phyloP scores from a whole-genome alignment of 139 green algal genomes.

The Trebouxia sp. region DNA sequence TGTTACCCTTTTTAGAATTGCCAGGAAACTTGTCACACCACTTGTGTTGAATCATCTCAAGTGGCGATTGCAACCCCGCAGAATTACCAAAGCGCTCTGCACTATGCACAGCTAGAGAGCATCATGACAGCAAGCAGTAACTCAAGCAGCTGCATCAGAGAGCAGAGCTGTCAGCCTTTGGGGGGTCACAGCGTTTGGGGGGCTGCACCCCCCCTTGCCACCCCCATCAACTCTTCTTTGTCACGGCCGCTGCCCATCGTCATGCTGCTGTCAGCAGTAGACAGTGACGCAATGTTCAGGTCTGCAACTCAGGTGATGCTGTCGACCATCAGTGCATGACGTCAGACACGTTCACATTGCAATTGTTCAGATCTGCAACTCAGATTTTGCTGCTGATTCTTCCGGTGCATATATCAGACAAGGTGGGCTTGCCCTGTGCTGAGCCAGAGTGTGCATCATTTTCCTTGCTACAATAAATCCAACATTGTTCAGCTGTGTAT shows the following conservation, averaged over 20 bases:
- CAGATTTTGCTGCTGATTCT: background rate
- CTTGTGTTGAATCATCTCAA: too few species aligned
- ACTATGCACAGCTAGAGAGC: slow-evolving; percentile 51
- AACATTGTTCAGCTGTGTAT: too few species aligned
- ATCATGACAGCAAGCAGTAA: slow-evolving; percentile 56
- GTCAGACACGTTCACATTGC: background rate
- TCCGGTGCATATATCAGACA: background rate
- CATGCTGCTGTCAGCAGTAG: slow-evolving; percentile 59
- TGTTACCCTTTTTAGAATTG: too few species aligned
- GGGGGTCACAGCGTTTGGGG: slow-evolving; percentile 75
- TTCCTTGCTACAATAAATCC: too few species aligned
- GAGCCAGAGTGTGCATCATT: too few species aligned
- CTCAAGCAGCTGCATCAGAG: slow-evolving; percentile 54
- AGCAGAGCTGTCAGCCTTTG: slow-evolving; percentile 62
- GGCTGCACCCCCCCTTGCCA: slow-evolving; percentile 56
- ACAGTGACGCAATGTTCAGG: slow-evolving; percentile 65
- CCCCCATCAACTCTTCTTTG: background rate
- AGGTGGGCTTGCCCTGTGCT: background rate
- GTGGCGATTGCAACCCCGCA: too few species aligned
- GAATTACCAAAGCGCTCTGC: slow-evolving; percentile 31
- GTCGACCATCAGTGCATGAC: background rate
- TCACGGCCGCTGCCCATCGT: slow-evolving; percentile 35
- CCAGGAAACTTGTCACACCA: too few species aligned
- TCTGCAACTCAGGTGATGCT: slow-evolving; percentile 43
- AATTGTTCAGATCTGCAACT: background rate